Conservation (phyloP, 2,329 filamentous ascomycete species). For the Xylaria sp. region DNA sequence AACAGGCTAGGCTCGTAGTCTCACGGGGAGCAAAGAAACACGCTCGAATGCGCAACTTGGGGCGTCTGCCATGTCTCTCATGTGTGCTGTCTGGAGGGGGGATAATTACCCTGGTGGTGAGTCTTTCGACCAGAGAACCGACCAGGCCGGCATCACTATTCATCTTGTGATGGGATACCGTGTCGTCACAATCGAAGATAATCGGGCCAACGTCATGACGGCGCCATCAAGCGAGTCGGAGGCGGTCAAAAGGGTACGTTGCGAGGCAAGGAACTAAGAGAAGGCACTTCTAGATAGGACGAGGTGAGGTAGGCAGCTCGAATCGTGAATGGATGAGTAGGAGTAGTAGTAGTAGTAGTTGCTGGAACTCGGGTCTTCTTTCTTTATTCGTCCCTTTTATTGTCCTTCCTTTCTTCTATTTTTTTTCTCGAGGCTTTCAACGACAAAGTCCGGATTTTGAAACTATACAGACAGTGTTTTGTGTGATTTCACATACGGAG, state of each 20-base stretch:
- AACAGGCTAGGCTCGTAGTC: slow-evolving; percentile 1
- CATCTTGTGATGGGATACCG: slow-evolving; percentile 58
- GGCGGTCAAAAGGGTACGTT: slow-evolving; percentile 9
- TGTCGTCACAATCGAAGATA: slow-evolving; percentile 47
- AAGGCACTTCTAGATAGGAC: slow-evolving; percentile 5
- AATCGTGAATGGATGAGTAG: slow-evolving; percentile 17
- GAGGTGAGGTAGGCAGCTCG: neutral
- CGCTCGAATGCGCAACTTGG: neutral
- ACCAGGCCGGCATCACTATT: slow-evolving; percentile 70
- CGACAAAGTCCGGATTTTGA: neutral
- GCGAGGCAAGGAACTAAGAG: slow-evolving; percentile 9
- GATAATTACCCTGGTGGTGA: slow-evolving; percentile 67
- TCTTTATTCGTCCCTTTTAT: neutral
- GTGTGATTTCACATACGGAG: neutral
- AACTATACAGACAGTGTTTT: neutral
- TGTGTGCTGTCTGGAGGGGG: slow-evolving; percentile 1
- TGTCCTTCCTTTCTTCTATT: neutral
- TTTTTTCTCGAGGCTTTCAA: neutral
- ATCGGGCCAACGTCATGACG: slow-evolving; percentile 50
- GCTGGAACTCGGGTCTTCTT: slow-evolving; percentile 5
- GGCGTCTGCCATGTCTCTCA: neutral
- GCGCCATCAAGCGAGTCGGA: slow-evolving; percentile 46
- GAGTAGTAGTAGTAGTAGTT: too few species aligned
- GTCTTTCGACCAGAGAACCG: slow-evolving; percentile 70
- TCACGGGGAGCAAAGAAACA: neutral